These are phyloP conservation scores for Eucalyptus guilfoylei DNA, from an alignment of 345 rosid species.

Conservation along the genomic window DNA sequence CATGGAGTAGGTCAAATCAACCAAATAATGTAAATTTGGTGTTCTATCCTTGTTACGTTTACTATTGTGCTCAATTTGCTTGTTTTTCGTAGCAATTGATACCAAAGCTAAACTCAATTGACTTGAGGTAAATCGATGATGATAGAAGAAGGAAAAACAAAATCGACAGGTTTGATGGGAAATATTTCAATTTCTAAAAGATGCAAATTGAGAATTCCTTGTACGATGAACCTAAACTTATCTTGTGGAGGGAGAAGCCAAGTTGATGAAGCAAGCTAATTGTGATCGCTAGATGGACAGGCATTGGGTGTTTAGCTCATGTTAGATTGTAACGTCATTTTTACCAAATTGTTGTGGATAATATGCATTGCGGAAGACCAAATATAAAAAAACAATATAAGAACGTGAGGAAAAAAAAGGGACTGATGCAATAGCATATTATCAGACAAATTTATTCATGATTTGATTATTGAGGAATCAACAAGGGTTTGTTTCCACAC, in stretches of 20 bases:
- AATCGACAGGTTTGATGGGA: not conserved
- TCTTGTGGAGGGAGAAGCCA: not conserved
- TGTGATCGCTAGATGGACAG: not conserved
- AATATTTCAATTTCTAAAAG: not conserved
- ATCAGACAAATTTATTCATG: not conserved
- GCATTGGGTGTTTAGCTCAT: not conserved
- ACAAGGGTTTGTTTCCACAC: not conserved
- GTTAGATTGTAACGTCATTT: not conserved
- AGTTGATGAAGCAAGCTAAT: not conserved
- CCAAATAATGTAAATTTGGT: not conserved
- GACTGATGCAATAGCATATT: not conserved
- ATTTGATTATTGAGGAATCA: not conserved
- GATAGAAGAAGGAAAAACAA: not conserved
- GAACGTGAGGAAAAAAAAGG: not conserved
- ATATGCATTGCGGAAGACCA: not conserved
- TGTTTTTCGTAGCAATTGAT: not conserved
- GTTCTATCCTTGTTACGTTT: not conserved
- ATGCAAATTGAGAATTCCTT: not conserved
- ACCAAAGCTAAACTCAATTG: not conserved
- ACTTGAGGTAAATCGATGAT: not conserved
- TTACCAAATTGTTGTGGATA: not conserved
- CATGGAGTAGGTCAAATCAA: not conserved
- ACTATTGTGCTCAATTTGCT: not conserved
- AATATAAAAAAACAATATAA: not conserved
- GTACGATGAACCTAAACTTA: accelerated